Conservation (phyloP, 2,329 filamentous ascomycete species). For the Botrytis galanthina region DNA sequence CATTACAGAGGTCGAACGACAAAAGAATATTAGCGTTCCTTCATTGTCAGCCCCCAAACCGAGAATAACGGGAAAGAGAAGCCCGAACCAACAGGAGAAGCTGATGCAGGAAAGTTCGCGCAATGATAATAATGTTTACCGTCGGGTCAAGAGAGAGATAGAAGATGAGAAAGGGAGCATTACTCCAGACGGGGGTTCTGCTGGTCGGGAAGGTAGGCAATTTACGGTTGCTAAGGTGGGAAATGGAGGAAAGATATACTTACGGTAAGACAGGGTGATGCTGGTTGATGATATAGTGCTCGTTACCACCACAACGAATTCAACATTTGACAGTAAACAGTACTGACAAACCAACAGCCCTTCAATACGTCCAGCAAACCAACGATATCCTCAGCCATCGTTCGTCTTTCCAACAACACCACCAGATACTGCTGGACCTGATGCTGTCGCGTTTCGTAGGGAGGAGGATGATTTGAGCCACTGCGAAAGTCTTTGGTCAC, state of each 20-base stretch:
- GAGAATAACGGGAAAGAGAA: constrained; percentile 28
- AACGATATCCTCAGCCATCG: constrained; percentile 59
- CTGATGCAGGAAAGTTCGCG: constrained; percentile 34
- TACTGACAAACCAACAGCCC: constrained; percentile 47
- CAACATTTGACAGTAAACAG: constrained; percentile 19
- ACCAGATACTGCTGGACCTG: constrained; percentile 57
- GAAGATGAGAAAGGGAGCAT: constrained; percentile 57
- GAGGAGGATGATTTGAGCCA: constrained; percentile 30
- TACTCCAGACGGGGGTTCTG: constrained; percentile 59
- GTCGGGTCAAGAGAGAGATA: constrained; percentile 31
- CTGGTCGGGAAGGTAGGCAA: constrained; percentile 44
- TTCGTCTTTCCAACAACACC: constrained; percentile 62
- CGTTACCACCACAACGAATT: constrained; percentile 19
- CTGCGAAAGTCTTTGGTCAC: constrained; percentile 37
- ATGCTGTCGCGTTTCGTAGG: constrained; percentile 42
- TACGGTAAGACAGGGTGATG: constrained; percentile 58
- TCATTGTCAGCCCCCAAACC: constrained; percentile 32
- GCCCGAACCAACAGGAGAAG: constrained; percentile 30
- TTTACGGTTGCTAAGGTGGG: constrained; percentile 81
- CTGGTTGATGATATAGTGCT: constrained; percentile 21
- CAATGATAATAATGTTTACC: constrained; percentile 34
- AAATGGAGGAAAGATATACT: constrained; percentile 77
- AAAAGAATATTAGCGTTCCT: constrained; percentile 26
- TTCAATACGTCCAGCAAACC: constrained; percentile 58
- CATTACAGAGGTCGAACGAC: constrained; percentile 29